Base-by-base conservation (phyloP, 176 grass and related monocot genomes). In the Pharus latifolius region DNA sequence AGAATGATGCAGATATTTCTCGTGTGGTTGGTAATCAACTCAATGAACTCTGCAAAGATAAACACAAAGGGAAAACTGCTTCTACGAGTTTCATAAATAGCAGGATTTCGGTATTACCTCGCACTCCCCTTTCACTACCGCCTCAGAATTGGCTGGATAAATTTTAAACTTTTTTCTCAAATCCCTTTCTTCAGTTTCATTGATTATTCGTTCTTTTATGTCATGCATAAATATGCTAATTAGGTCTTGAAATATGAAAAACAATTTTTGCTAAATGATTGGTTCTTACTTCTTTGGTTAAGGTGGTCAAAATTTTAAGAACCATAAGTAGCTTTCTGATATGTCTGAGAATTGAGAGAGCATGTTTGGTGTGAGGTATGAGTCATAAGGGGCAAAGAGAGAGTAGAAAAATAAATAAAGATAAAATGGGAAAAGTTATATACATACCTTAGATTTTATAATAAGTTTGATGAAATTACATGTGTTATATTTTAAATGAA, bases 1-100 rank as follows among this genome's bases (percentile, higher is more conserved):
- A 49, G 16, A 49, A 72, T n/a, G 71, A 94, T 59, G 35, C 4
- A 57, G 53, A 17, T 53, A 76, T 90, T 50, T 69, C 73, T 52
- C 2, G 7, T 2, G 67, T 60, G 20, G 71, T 87, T 47, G 47
- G 49, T 49, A 79, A 56, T 12, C 53, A 66, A 59, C 74, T 15
- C 20, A 60, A 26, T 31, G 53, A 57, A 68, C 51, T 58, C 45
- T 65, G 16, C 16, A 73, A 48, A 72, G 41, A 57, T 17, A 79
- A 82, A 40, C 29, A 31, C 49, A 56, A 29, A 81, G 52, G n/a
- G n/a, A 35, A 18, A 25, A 70, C 30, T 49, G 34, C 45, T 62
- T 52, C 47, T 10, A 24, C 44, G 72, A 72, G 64, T 76, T 60
- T 48, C 45, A 34, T n/a, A 81, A 42, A 56, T n/a, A 75, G 32